These are phyloP conservation scores for Arctium lappa DNA, from an alignment of 129 eudicot genomes.

Conservation along the genomic window DNA sequence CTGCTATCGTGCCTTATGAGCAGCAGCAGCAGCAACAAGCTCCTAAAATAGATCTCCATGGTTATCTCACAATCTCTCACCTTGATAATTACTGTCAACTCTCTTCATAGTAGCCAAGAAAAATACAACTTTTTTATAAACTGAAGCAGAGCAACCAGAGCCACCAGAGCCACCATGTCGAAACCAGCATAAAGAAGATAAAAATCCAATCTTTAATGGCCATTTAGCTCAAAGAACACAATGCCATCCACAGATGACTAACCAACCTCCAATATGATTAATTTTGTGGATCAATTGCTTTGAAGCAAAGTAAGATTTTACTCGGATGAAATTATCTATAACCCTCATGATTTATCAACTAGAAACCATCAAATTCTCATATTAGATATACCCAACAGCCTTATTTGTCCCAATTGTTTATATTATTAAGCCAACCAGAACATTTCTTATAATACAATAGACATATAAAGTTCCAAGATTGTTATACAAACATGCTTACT, in stretches of 20 bases:
- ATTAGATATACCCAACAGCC: too few relatives aligned
- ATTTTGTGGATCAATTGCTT: too few relatives aligned
- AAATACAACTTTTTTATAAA: too few relatives aligned
- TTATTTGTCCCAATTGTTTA: too few relatives aligned
- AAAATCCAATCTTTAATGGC: not conserved
- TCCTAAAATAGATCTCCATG: not conserved
- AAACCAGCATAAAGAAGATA: not conserved
- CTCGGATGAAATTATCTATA: too few relatives aligned
- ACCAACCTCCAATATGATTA: not conserved
- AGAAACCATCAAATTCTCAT: too few relatives aligned
- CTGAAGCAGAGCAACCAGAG: too few relatives aligned
- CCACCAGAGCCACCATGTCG: not conserved
- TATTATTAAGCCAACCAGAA: not conserved
- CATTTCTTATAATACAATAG: not conserved
- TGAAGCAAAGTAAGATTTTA: too few relatives aligned
- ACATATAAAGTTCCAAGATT: constrained; percentile 4
- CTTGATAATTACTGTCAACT: not conserved
- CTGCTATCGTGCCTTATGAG: too few relatives aligned
- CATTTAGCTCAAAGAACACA: not conserved
- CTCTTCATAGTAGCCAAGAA: too few relatives aligned
- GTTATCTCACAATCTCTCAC: not conserved
- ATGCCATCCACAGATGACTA: not conserved
- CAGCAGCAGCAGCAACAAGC: too few relatives aligned
- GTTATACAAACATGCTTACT: not conserved
- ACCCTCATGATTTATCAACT: too few relatives aligned